Evolutionary conservation across 768 basidiomycete genomes (phyloP).

Genomic region (Multifurca ochricompacta): DNA sequence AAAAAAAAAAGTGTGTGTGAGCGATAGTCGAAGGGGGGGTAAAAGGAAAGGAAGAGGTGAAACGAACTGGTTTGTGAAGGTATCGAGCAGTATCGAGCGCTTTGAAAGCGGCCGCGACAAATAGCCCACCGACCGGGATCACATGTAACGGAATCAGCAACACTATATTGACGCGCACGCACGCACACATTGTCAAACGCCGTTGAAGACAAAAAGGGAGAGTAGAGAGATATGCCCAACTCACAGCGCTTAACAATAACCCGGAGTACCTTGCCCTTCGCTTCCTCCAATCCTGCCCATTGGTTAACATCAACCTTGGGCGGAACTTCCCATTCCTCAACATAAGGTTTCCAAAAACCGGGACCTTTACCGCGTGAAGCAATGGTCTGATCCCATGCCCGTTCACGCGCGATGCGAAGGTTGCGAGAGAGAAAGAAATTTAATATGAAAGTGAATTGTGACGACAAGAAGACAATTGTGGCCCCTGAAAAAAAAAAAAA

Average conservation of each 20-base stretch:
- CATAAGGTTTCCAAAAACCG: slow-evolving; percentile 79
- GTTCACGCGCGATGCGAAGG: slow-evolving; percentile 67
- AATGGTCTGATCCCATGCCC: slow-evolving; percentile 79
- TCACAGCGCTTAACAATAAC: slow-evolving; percentile 42
- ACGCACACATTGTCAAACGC: slow-evolving; percentile 19
- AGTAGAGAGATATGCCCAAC: slow-evolving; percentile 10
- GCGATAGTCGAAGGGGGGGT: neutral
- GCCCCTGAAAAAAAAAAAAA: slow-evolving; percentile 45
- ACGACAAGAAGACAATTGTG: slow-evolving; percentile 60
- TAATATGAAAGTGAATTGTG: slow-evolving; percentile 68
- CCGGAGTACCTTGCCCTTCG: slow-evolving; percentile 32
- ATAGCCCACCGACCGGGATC: slow-evolving; percentile 54
- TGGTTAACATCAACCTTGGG: slow-evolving; percentile 34
- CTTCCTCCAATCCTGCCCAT: slow-evolving; percentile 28
- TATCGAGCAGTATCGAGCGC: slow-evolving; percentile 58
- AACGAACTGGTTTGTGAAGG: slow-evolving; percentile 58
- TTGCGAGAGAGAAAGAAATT: slow-evolving; percentile 80
- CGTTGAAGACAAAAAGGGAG: neutral
- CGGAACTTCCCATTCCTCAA: slow-evolving; percentile 72
- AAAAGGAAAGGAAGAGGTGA: neutral
- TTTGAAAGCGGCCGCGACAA: slow-evolving; percentile 56
- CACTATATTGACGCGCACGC: slow-evolving; percentile 34
- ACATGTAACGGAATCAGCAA: slow-evolving; percentile 56
- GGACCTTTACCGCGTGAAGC: slow-evolving; percentile 72
- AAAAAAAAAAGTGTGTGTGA: too few species aligned